Base-by-base conservation (phyloP, 176 grass and related monocot species). In the Oryza glumipatula region DNA sequence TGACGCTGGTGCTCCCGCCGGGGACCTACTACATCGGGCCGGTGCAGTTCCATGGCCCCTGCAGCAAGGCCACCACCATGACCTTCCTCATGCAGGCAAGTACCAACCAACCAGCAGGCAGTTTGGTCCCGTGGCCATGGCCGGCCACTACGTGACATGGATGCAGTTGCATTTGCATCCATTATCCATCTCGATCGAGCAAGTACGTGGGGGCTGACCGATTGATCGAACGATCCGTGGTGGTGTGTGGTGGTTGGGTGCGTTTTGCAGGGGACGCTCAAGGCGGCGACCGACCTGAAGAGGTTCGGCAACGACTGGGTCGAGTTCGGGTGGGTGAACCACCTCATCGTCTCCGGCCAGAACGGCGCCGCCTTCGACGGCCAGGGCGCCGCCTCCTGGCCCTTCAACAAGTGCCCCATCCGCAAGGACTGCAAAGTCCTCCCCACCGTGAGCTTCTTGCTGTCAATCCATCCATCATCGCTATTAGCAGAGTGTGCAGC, bases 351-450 rank as follows among this genome's bases (percentile, higher is more conserved):
- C 54, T 76, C 76, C 6, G 94, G 92, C 60, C 52, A 71, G 51
- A 83, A 86, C 21, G 92, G 92, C 60, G 54, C 70, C 23, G 75
- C 70, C 32, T 78, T 94, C 24, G 83, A 97, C 54, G 94, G 92
- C 22, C 94, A 97, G 69, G 94, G 94, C 51, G 72, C 85, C 58
- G 24, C 56, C 26, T 90, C 94, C 21, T 97, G 94, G 94, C 80
- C 83, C 4, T 92, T 72, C 38, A 92, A 94, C 85, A 73, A 85
- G 35, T 97, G 94, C 63, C 88, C 89, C n/a, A 39, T 74, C 43
- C 61, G 47, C 8, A 97, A 90, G 74, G 73, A 90, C 24, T 94
- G 94, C 90, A 92, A 89, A 71, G 82, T 94, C 45, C 92, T 97
- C 1, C 92, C 94, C 6, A 88, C 83, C 4, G 94, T 97, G 84